phyloP scores from a whole-genome alignment of 1,284 basidiomycete species.

The Earliella scabrosa region DNA sequence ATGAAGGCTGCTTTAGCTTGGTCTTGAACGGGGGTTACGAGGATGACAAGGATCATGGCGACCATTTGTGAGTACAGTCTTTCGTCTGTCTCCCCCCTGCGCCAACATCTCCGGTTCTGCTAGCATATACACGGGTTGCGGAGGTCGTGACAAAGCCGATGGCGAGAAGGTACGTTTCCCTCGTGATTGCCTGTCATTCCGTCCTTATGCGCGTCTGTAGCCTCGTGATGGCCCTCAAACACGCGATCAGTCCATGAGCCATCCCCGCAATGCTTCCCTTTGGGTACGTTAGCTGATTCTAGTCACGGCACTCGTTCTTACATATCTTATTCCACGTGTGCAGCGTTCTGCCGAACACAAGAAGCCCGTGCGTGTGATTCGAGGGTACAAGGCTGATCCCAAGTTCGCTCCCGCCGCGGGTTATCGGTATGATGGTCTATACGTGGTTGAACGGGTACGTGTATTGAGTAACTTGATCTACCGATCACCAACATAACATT shows the following conservation, averaged over 20 bases:
- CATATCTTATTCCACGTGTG: no score
- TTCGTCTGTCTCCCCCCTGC: no score
- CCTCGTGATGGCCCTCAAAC: slow-evolving; percentile 33
- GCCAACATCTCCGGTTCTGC: no score
- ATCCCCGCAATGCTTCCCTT: slow-evolving; percentile 38
- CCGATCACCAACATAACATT: no score
- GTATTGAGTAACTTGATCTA: background rate
- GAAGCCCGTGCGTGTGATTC: slow-evolving; percentile 45
- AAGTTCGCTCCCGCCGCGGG: slow-evolving; percentile 40
- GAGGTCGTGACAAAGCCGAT: slow-evolving; percentile 24
- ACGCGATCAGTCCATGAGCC: slow-evolving; percentile 39
- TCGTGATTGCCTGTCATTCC: background rate
- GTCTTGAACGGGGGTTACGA: slow-evolving; percentile 46
- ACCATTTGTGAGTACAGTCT: slow-evolving; percentile 40
- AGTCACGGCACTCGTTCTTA: background rate
- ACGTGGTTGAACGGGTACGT: slow-evolving; percentile 38
- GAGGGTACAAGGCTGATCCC: slow-evolving; percentile 33
- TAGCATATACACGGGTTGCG: slow-evolving; percentile 47
- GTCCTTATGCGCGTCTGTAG: slow-evolving; percentile 4
- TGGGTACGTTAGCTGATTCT: slow-evolving; percentile 23
- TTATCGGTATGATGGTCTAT: slow-evolving; percentile 53
- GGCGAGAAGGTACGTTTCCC: slow-evolving; percentile 21
- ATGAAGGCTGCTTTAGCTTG: slow-evolving; percentile 44
- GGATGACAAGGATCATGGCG: slow-evolving; percentile 44
- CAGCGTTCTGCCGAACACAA: slow-evolving; percentile 38